A percentile compares a stretch with the other conserved stretches of the same genome.
These are phyloP conservation scores for Microbotryomycetes sp. DNA, from an alignment of 1,284 basidiomycete species.

Conservation along the genomic window DNA sequence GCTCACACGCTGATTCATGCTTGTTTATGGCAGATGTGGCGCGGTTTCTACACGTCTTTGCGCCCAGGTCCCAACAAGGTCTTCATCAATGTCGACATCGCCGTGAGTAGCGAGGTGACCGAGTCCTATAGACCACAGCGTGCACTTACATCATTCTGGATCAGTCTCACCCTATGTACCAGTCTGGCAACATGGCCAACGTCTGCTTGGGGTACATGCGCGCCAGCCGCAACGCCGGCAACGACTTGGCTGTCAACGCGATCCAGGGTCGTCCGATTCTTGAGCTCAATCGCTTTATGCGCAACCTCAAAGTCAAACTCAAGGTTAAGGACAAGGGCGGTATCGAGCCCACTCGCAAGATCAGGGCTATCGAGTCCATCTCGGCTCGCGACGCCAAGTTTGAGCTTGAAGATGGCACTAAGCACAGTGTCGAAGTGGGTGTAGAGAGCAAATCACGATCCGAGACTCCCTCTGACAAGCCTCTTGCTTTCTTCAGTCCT, in stretches of 20 bases:
- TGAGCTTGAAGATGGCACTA: conserved; percentile 1
- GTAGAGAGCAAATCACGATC: too few species aligned
- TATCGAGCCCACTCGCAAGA: conserved; percentile 7
- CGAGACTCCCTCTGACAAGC: too few species aligned
- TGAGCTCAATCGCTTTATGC: conserved; percentile 1
- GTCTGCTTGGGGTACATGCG: not conserved
- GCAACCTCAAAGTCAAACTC: conserved; percentile 3
- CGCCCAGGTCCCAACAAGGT: not conserved
- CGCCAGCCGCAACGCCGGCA: not conserved
- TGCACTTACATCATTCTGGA: too few species aligned
- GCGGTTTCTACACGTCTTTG: conserved; percentile 7
- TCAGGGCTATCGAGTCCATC: not conserved
- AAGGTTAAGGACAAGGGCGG: not conserved
- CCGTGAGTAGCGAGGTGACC: not conserved
- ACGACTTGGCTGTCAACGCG: not conserved
- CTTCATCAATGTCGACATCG: conserved; percentile 7
- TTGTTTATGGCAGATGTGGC: conserved; percentile 1
- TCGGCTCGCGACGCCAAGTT: not conserved
- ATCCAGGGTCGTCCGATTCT: conserved; percentile 8
- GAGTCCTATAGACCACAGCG: not conserved
- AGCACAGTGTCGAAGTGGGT: conserved; percentile 1
- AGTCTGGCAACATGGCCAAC: not conserved
- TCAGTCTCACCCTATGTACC: conserved; percentile 1
- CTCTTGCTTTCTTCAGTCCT: not conserved
- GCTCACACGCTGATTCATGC: not conserved